These are phyloP conservation scores for Copromyces sp. DNA, from an alignment of 495 filamentous ascomycete species.

Conservation along the genomic window DNA sequence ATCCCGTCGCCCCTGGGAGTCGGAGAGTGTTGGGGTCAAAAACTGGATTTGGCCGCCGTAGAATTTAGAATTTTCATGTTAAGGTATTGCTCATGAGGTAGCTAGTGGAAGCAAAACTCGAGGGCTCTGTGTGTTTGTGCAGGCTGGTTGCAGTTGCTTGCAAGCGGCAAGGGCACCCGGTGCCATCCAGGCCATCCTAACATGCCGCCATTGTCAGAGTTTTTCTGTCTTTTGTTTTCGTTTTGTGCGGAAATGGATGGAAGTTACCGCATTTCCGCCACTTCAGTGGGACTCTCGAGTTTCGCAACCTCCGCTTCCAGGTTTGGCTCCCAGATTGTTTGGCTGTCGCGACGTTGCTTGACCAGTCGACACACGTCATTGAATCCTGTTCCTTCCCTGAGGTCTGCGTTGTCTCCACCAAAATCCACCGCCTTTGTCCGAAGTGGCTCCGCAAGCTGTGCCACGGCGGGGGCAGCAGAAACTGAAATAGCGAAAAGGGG, in stretches of 20 bases:
- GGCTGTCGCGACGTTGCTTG: neutral
- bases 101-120: neutral
- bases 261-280: neutral
- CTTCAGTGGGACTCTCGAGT: neutral
- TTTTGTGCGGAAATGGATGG: neutral
- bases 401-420: neutral
- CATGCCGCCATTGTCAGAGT: neutral
- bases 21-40: neutral
- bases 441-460: neutral
- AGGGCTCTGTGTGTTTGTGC: neutral
- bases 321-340: neutral
- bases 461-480: neutral
- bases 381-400: neutral
- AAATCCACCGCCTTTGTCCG: neutral
- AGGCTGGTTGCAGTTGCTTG: neutral
- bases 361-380: neutral
- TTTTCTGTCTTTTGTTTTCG: neutral
- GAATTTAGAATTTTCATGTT: neutral
- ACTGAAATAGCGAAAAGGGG: neutral
- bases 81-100: too few species aligned
- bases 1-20: neutral
- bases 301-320: neutral
- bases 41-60: neutral
- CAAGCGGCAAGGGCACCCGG: neutral
- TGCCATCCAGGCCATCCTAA: neutral